phyloP scores from a whole-genome alignment of 2,329 filamentous ascomycete genomes.

The Pseudogymnoascus sp. region DNA sequence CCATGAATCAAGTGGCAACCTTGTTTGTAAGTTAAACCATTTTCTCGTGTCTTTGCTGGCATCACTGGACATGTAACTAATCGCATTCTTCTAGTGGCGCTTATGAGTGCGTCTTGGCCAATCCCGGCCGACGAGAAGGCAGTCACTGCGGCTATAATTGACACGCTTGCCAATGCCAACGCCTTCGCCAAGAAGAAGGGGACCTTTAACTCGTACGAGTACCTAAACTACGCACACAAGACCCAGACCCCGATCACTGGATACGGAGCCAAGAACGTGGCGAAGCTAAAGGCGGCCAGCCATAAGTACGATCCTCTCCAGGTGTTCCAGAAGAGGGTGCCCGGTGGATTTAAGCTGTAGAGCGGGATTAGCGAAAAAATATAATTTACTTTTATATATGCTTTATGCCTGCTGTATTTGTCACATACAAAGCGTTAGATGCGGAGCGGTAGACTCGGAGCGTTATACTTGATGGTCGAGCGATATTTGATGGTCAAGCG shows the following conservation, averaged over 20 bases:
- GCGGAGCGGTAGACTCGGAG: neutral
- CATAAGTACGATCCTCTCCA: slow-evolving; percentile 31
- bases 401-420: neutral
- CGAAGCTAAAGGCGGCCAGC: slow-evolving; percentile 25
- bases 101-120: slow-evolving; percentile 6
- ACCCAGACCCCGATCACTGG: slow-evolving; percentile 34
- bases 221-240: slow-evolving; percentile 38
- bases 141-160: neutral
- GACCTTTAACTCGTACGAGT: slow-evolving; percentile 19
- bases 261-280: slow-evolving; percentile 35
- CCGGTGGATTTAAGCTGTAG: slow-evolving; percentile 14
- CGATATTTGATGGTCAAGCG: neutral
- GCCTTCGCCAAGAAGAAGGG: neutral
- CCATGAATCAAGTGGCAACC: slow-evolving; percentile 9
- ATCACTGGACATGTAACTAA: neutral
- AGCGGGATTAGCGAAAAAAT: neutral
- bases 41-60: neutral
- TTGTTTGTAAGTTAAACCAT: neutral
- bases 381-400: neutral
- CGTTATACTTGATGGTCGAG: neutral
- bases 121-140: slow-evolving; percentile 1
- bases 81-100: neutral
- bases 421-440: neutral
- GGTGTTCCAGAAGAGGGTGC: slow-evolving; percentile 28
- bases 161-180: neutral